These are phyloP conservation scores for Penicillium desertorum DNA, from an alignment of 495 filamentous ascomycete genomes.

Conservation along the genomic window DNA sequence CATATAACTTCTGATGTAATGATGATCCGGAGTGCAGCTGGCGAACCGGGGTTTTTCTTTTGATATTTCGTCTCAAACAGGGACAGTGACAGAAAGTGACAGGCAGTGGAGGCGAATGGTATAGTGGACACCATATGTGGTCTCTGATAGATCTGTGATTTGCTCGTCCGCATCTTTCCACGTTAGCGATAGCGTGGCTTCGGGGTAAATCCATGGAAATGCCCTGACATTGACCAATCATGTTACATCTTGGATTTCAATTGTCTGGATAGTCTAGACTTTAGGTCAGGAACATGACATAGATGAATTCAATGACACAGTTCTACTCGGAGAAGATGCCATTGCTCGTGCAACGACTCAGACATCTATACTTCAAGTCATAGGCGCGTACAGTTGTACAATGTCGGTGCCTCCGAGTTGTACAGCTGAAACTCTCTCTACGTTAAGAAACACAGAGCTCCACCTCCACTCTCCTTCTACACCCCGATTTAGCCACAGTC, in stretches of 20 bases:
- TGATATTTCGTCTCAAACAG: neutral
- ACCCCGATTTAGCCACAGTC: slow-evolving; percentile 18
- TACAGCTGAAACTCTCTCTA: neutral
- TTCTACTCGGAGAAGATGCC: neutral
- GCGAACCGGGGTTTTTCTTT: slow-evolving; percentile 3
- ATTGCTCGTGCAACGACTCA: neutral
- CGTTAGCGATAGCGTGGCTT: slow-evolving; percentile 17
- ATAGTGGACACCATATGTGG: neutral
- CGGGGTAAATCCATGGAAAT: slow-evolving; percentile 20
- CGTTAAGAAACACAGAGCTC: slow-evolving; percentile 14
- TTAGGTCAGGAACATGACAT: slow-evolving; percentile 1
- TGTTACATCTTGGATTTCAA: neutral
- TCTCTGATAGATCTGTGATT: slow-evolving; percentile 16
- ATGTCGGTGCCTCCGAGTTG: slow-evolving; percentile 3
- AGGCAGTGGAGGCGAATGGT: slow-evolving; percentile 20
- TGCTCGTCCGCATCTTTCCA: slow-evolving; percentile 11
- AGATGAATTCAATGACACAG: neutral
- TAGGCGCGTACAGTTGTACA: neutral
- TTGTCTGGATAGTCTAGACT: neutral
- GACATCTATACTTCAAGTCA: neutral
- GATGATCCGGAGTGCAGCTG: slow-evolving; percentile 19
- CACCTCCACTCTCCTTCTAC: slow-evolving; percentile 14
- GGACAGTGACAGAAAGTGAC: slow-evolving; percentile 13
- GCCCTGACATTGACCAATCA: slow-evolving; percentile 14
- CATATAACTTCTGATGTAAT: slow-evolving; percentile 28